A percentile compares a stretch with the other conserved stretches of the same genome.
These are phyloP conservation scores for Chrysopogon serrulatus DNA, from an alignment of 176 grass and related monocot species.

Conservation along the genomic window DNA sequence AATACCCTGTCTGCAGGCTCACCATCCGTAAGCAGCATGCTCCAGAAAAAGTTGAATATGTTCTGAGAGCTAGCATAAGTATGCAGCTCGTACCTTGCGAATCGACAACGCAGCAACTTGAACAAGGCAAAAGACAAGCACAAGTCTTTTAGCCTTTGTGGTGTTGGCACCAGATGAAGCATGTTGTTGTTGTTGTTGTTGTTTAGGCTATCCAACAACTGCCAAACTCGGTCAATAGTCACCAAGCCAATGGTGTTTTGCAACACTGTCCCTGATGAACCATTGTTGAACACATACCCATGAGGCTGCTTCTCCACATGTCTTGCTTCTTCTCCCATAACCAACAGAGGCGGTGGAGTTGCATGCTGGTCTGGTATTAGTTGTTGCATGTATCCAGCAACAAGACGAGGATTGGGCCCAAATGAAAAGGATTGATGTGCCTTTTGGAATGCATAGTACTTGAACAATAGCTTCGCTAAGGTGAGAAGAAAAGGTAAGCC, in stretches of 20 bases:
- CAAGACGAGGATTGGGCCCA: neutral
- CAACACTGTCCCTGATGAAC: too few species aligned
- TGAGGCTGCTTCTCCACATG: neutral
- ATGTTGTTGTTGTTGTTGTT: too few species aligned
- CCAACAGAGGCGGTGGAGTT: too few species aligned
- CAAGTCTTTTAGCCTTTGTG: neutral
- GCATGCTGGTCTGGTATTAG: too few species aligned
- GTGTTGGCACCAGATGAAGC: neutral
- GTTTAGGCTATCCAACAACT: accelerated
- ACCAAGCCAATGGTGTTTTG: neutral
- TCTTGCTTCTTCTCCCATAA: neutral
- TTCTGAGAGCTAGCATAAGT: too few species aligned
- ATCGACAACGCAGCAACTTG: neutral
- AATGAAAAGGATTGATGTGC: neutral
- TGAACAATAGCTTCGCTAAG: neutral
- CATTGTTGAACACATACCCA: neutral
- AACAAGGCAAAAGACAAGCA: conserved; percentile 16
- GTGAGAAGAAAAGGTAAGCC: neutral
- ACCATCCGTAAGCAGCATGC: neutral
- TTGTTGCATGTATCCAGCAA: neutral
- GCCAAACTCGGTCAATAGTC: neutral
- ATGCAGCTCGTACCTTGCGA: neutral
- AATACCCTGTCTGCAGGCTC: neutral
- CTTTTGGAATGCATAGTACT: neutral
- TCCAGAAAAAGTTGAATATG: too few species aligned